Base-by-base conservation (phyloP, 306 rosid species). In the Alnus glutinosa region DNA sequence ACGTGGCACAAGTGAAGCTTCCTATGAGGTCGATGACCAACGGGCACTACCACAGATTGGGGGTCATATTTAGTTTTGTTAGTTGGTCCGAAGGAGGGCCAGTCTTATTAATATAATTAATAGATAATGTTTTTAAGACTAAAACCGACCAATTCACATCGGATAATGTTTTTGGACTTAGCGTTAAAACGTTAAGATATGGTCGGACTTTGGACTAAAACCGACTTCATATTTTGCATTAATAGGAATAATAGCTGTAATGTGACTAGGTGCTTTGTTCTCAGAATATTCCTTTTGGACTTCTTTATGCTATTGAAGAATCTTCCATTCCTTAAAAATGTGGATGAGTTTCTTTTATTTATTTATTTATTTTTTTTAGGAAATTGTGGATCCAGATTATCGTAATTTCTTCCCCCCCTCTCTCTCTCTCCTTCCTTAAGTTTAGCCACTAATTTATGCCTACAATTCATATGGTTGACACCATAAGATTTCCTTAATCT, bases 131-230 rank as follows among this genome's bases (percentile, higher is more conserved):
- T 59, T 58, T 59, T 59, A 23, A 28, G 50, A 67, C 50, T 32
- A n/a, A 23, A 16, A 39, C 34, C 51, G 34, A 42, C 72, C 30
- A 42, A 7, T 42, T 42, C 12, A 4, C 18, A 28, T 7, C 0
- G 72, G 72, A 67, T 67, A 67, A 67, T 39, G 72, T 23, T 39
- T 67, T 67, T 67, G 2, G 42, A 30, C 18, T 61, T 62, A 30
- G 8, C 4, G 30, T 13, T 30, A 30, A 23, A 30, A 32, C 0
- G 7, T 32, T 13, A 62, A 32, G 16, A 62, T 62, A 32, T 42
- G 46, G 46, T 42, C 5, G 7, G 44, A 34, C 16, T 34, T 63
- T 63, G 9, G 10, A 2, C 46, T 15, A 32, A 32, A 5, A 13
- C 42, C 37, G 37, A 11, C 16, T 9, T 23, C 11, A 59, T 1